phyloP scores from a whole-genome alignment of 148 eudicot species.

The Amaranthus cruentus region DNA sequence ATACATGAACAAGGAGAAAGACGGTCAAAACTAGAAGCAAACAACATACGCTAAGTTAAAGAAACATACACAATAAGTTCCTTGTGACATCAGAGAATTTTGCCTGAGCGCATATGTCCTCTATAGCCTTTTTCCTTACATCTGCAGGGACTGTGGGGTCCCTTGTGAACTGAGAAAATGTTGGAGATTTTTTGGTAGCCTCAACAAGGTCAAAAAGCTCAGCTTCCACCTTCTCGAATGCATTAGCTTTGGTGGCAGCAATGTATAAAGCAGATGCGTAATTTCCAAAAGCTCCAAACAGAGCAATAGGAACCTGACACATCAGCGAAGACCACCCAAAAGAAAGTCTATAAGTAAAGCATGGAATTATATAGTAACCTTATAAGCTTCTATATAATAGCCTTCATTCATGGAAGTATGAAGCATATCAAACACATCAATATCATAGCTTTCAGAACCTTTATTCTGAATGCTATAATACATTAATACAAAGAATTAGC shows the following conservation, averaged over 20 bases:
- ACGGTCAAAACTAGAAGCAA: neutral
- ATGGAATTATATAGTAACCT: neutral
- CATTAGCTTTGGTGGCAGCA: constrained; percentile 59
- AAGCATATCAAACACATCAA: neutral
- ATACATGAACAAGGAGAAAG: neutral
- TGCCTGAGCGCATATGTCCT: constrained; percentile 56
- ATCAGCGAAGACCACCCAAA: constrained; percentile 5
- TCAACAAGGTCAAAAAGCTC: constrained; percentile 63
- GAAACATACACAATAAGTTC: constrained; percentile 70
- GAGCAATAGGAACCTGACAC: constrained; percentile 63
- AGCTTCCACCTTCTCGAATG: constrained; percentile 68
- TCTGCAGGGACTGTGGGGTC: constrained; percentile 56
- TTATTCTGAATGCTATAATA: neutral
- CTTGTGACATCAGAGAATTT: constrained; percentile 69
- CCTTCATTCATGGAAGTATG: neutral
- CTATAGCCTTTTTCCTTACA: constrained; percentile 54
- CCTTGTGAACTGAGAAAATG: constrained; percentile 68
- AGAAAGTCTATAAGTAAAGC: constrained; percentile 2
- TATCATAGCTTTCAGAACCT: neutral
- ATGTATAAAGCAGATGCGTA: constrained; percentile 82
- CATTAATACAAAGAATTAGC: neutral
- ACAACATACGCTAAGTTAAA: neutral
- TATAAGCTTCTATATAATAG: neutral
- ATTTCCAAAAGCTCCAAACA: constrained; percentile 82
- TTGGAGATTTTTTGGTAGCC: constrained; percentile 53